Percentiles rank a stretch among this genome's conserved stretches.
Conservation (phyloP, 805 yeast genomes). For the Candida insectalens region DNA sequence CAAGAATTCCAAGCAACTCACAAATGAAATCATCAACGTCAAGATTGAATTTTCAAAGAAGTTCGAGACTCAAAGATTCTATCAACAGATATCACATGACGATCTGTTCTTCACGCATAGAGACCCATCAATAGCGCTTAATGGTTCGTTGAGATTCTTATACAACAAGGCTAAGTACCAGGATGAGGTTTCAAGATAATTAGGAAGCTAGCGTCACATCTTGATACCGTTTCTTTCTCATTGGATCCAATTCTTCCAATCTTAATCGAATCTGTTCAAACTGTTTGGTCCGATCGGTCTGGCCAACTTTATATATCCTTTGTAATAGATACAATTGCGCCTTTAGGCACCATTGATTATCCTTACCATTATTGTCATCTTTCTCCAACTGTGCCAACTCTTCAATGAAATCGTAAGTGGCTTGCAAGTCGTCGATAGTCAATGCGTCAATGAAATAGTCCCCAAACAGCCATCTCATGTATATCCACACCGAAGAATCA, state of each 20-base stretch:
- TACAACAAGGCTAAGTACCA: slow-evolving; percentile 19
- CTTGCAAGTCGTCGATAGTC: slow-evolving; percentile 26
- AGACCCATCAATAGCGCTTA: slow-evolving; percentile 21
- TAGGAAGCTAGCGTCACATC: slow-evolving; percentile 19
- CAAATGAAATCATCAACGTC: slow-evolving; percentile 20
- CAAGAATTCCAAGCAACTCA: slow-evolving; percentile 17
- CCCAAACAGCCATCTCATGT: slow-evolving; percentile 67
- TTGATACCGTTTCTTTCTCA: slow-evolving; percentile 50
- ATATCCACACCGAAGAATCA: slow-evolving; percentile 90
- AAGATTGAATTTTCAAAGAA: slow-evolving; percentile 18
- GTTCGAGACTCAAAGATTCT: slow-evolving; percentile 1
- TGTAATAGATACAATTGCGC: slow-evolving; percentile 38
- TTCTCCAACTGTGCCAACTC: slow-evolving; percentile 68
- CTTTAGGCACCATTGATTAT: slow-evolving; percentile 72
- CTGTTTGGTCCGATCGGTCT: slow-evolving; percentile 8
- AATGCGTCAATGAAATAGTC: slow-evolving; percentile 29
- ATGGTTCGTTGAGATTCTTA: slow-evolving; percentile 24
- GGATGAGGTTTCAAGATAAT: slow-evolving; percentile 15
- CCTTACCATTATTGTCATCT: slow-evolving; percentile 46
- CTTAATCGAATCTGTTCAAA: slow-evolving; percentile 28
- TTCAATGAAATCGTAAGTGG: slow-evolving; percentile 37
- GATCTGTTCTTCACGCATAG: slow-evolving; percentile 22
- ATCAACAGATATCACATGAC: slow-evolving; percentile 2
- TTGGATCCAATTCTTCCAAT: slow-evolving; percentile 50
- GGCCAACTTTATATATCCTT: slow-evolving; percentile 13